phyloP scores from a whole-genome alignment of 1,284 basidiomycete genomes.

The Sanghuangporus sanghuang region DNA sequence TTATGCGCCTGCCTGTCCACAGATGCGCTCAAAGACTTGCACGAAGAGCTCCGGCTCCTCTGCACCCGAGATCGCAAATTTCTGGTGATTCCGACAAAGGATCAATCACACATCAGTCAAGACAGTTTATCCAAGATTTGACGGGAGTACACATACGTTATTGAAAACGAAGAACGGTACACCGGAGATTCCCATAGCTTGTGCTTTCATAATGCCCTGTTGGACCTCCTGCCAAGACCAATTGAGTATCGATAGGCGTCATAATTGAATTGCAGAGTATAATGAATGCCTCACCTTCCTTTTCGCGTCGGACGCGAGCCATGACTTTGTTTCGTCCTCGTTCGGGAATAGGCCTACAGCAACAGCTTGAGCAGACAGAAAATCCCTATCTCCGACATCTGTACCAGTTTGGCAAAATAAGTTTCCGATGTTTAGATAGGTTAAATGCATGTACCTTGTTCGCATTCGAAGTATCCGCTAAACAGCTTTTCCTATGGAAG shows the following conservation, averaged over 20 bases:
- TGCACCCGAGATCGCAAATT: slow-evolving; percentile 16
- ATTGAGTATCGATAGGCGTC: neutral
- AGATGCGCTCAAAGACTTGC: slow-evolving; percentile 13
- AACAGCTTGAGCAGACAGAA: slow-evolving; percentile 13
- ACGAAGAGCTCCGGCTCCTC: slow-evolving; percentile 17
- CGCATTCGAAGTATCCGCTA: slow-evolving; percentile 15
- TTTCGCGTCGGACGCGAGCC: slow-evolving; percentile 14
- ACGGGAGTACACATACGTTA: slow-evolving; percentile 1
- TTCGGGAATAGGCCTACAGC: slow-evolving; percentile 3
- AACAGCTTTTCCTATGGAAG: slow-evolving; percentile 13
- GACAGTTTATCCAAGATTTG: neutral
- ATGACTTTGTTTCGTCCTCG: slow-evolving; percentile 8
- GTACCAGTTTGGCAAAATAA: neutral
- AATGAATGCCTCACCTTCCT: neutral
- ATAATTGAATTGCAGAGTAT: neutral
- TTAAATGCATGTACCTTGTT: slow-evolving; percentile 10
- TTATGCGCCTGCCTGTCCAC: neutral
- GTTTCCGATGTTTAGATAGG: neutral
- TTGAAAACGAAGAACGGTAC: slow-evolving; percentile 18
- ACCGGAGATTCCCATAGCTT: slow-evolving; percentile 12
- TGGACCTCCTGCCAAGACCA: slow-evolving; percentile 9
- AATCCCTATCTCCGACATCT: slow-evolving; percentile 14
- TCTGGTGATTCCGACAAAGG: neutral
- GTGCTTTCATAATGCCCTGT: slow-evolving; percentile 3
- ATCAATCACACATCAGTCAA: neutral